Conservation (phyloP, 2,329 filamentous ascomycete species). For the Juglanconis juglandina region DNA sequence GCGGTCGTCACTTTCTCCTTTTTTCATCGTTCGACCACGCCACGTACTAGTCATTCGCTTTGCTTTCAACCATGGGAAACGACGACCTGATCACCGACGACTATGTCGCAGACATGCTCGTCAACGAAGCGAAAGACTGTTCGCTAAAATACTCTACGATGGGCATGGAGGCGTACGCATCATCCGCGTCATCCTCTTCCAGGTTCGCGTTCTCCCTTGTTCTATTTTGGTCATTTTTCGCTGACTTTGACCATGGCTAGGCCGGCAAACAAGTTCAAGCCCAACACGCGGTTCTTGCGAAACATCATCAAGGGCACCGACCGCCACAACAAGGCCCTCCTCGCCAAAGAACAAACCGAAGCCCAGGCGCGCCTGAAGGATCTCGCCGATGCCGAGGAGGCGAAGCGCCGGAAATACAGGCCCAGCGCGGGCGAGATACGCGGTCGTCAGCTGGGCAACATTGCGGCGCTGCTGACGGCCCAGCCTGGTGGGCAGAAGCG, state of each 20-base stretch:
- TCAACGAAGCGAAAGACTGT: slow-evolving; percentile 72
- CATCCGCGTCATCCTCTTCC: slow-evolving; percentile 36
- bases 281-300: slow-evolving; percentile 84
- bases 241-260: slow-evolving; percentile 35
- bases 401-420: slow-evolving; percentile 40
- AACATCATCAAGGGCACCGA: slow-evolving; percentile 87
- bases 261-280: slow-evolving; percentile 70
- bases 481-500: slow-evolving; percentile 32
- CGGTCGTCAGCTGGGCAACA: slow-evolving; percentile 57
- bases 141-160: slow-evolving; percentile 71
- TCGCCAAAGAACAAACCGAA: slow-evolving; percentile 80
- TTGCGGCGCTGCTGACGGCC: slow-evolving; percentile 53
- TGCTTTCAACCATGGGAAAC: slow-evolving; percentile 34
- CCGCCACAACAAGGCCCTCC: slow-evolving; percentile 80
- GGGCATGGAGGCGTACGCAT: slow-evolving; percentile 65
- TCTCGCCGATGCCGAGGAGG: slow-evolving; percentile 49
- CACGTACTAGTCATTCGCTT: not conserved
- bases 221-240: slow-evolving; percentile 18
- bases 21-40: not conserved
- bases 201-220: slow-evolving; percentile 11
- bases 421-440: slow-evolving; percentile 50
- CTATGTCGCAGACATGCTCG: slow-evolving; percentile 75
- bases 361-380: slow-evolving; percentile 66
- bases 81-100: slow-evolving; percentile 65
- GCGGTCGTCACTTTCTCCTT: not conserved